Conservation (phyloP, 176 grass and related monocot genomes). For the Musa schizocarpa region DNA sequence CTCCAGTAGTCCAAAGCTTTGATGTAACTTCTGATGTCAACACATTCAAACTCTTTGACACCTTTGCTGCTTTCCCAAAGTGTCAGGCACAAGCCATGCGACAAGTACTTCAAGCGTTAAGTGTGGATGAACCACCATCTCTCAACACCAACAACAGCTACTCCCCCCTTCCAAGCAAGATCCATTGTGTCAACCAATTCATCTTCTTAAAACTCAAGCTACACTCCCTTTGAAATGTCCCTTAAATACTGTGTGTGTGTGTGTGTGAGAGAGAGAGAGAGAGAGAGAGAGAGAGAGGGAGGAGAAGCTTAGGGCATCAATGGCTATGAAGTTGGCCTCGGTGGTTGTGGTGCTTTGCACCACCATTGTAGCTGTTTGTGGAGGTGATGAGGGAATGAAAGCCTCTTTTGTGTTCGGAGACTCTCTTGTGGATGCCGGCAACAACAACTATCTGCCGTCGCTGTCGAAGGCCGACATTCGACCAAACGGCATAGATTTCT, state of each 20-base stretch:
- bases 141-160: not conserved
- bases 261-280: not conserved
- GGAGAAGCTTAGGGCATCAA: not conserved
- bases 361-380: not conserved
- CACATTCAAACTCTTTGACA: not conserved
- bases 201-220: not conserved
- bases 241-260: not conserved
- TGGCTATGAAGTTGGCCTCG: not conserved
- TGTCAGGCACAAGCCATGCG: not conserved
- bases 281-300: not conserved
- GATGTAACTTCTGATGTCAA: not conserved
- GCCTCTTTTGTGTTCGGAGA: conserved; percentile 96
- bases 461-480: conserved; percentile 72
- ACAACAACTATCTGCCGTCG: conserved; percentile 83
- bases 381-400: conserved; percentile 18
- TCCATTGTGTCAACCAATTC: not conserved
- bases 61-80: not conserved
- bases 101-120: not conserved
- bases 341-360: conserved; percentile 8
- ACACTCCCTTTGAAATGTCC: not conserved
- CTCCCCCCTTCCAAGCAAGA: not conserved
- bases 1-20: not conserved
- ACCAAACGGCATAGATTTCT: conserved; percentile 92
- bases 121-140: conserved; percentile 6
- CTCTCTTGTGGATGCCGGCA: conserved; percentile 86